phyloP scores from a whole-genome alignment of 805 yeast species.

The Kuraishia cidri region DNA sequence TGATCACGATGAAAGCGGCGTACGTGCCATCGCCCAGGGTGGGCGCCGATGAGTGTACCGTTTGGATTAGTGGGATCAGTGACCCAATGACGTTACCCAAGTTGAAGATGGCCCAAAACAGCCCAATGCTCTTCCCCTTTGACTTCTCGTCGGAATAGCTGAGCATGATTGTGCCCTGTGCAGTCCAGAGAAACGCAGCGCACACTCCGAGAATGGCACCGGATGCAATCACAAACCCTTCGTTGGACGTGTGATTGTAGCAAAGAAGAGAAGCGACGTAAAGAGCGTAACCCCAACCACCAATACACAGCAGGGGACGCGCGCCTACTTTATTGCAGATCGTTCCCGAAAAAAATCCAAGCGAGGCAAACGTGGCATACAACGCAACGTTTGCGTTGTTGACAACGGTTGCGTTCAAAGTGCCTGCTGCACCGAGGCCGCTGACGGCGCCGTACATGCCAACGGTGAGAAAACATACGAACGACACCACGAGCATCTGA shows the following conservation, averaged over 20 bases:
- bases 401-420: too few relatives aligned
- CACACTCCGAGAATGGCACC: constrained; percentile 48
- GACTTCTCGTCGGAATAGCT: constrained; percentile 41
- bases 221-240: constrained; percentile 41
- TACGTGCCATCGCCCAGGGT: constrained; percentile 37
- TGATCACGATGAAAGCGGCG: constrained; percentile 44
- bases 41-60: constrained; percentile 27
- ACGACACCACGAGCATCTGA: constrained; percentile 36
- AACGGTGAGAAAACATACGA: constrained; percentile 38
- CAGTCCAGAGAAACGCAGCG: constrained; percentile 47
- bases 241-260: constrained; percentile 31
- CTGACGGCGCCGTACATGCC: constrained; percentile 27
- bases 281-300: constrained; percentile 46
- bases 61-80: constrained; percentile 47
- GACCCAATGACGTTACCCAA: constrained; percentile 55
- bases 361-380: constrained; percentile 44
- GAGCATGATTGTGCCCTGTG: constrained; percentile 47
- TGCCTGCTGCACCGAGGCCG: too few relatives aligned
- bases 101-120: constrained; percentile 55
- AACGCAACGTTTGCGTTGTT: constrained; percentile 45
- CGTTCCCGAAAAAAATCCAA: constrained; percentile 51
- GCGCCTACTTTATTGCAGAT: constrained; percentile 41
- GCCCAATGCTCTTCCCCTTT: constrained; percentile 44
- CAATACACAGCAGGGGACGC: constrained; percentile 32
- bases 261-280: constrained; percentile 41